phyloP scores from a whole-genome alignment of 2,329 filamentous ascomycete species.

The Aureobasidium sp. region DNA sequence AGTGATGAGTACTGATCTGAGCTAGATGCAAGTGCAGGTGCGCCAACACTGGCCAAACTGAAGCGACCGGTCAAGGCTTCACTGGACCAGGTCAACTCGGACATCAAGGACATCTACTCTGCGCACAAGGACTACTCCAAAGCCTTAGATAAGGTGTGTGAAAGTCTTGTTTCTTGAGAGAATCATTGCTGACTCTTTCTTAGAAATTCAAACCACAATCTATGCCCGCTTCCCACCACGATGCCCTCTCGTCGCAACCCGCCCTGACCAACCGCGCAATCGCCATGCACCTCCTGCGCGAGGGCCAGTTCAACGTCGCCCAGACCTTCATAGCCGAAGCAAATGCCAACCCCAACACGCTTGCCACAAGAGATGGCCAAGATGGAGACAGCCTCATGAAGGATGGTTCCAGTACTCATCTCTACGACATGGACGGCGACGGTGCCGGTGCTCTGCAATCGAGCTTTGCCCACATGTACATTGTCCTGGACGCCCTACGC shows the following conservation, averaged over 20 bases:
- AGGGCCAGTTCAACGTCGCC: slow-evolving; percentile 86
- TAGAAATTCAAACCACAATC: slow-evolving; percentile 61
- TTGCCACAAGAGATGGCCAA: not conserved
- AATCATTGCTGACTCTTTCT: not conserved
- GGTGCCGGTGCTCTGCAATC: slow-evolving; percentile 48
- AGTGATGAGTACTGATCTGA: not conserved
- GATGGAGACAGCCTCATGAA: not conserved
- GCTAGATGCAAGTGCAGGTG: slow-evolving; percentile 21
- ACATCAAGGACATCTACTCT: slow-evolving; percentile 74
- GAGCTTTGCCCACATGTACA: slow-evolving; percentile 84
- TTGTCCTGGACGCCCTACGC: slow-evolving; percentile 72
- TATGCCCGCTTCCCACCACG: slow-evolving; percentile 67
- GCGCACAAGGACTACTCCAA: slow-evolving; percentile 78
- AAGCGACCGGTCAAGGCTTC: slow-evolving; percentile 77
- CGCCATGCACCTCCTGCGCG: slow-evolving; percentile 89
- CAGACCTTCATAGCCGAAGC: slow-evolving; percentile 65
- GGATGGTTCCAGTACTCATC: not conserved
- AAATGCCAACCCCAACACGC: not conserved
- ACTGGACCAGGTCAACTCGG: slow-evolving; percentile 71
- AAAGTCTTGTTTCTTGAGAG: not conserved
- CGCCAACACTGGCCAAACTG: slow-evolving; percentile 69
- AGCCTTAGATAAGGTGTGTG: slow-evolving; percentile 64
- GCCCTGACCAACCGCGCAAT: slow-evolving; percentile 84
- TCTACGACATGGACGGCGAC: slow-evolving; percentile 11
- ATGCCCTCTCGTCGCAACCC: slow-evolving; percentile 67